Evolutionary conservation across 208 protist species (phyloP), one percentile per base, ranked within the genome.

Genomic region (Leishmania martiniquensis): DNA sequence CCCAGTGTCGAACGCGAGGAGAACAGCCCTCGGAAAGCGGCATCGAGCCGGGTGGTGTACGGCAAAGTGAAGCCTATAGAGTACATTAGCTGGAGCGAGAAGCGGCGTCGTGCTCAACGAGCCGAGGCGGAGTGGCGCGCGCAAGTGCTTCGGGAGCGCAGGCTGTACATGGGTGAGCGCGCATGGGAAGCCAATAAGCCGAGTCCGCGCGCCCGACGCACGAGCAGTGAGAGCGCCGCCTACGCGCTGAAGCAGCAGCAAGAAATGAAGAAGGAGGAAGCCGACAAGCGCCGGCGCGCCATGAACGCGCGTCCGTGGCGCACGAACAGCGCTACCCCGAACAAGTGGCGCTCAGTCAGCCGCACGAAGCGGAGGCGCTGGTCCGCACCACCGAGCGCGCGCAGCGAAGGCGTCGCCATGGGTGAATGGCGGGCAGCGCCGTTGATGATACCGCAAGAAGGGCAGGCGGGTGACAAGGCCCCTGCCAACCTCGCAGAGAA

Each of bases 241-340:
- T 55, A 44, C 51, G 49, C 4, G 13, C 59, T 71, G 45, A 52
- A 78, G 17, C 49, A 69, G 72, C 69, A 76, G 39, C 29, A 55
- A 68, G 65, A 52, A 29, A 52, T 59, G 44, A 42, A 67, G 63
- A 34, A 29, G 34, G 44, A 55, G 22, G 52, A 39, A 9, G 66
- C 29, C 17, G 71, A 59, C 39, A 76, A 76, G 66, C 76, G 81
- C 20, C 55, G 39, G 22, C 12, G 51, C 20, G 52, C 68, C 72
- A 81, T 81, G 81, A 20, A 85, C 72, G 71, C 63, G 12, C 81
- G 81, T 13, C 81, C 81, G 51, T 85, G 81, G 81, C 72, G 76
- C 72, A 78, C 81, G 52, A n/a, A 29, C 47, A 76, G 70, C 52
- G 29, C 52, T 4, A 62, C 77, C 49, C 73, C 73, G 1, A 78